Conservation (phyloP, 2,329 filamentous ascomycete species). For the Cytospora chrysosperma region DNA sequence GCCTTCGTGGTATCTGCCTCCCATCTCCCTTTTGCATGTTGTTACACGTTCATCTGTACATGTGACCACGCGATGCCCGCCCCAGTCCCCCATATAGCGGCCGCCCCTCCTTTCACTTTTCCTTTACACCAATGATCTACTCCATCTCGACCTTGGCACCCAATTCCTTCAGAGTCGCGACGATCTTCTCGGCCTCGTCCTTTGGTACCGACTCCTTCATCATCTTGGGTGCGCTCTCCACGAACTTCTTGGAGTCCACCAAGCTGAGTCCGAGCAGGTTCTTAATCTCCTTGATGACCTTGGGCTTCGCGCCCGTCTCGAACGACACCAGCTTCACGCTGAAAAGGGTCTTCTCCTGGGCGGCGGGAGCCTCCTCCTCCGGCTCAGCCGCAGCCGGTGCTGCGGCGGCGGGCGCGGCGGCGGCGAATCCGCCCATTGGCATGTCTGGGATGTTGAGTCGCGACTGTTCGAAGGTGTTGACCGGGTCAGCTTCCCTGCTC, state of each 20-base stretch:
- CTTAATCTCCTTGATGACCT: conserved; percentile 99
- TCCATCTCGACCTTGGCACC: conserved; percentile 91
- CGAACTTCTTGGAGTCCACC: conserved; percentile 99
- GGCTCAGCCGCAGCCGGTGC: conserved; percentile 72
- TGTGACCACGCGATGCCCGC: conserved; percentile 23
- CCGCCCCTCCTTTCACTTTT: conserved; percentile 20
- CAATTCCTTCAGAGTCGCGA: conserved; percentile 88
- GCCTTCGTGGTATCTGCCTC: neutral
- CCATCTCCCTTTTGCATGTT: conserved; percentile 30
- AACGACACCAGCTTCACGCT: conserved; percentile 91
- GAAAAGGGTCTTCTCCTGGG: conserved; percentile 97
- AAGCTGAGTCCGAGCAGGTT: conserved; percentile 88
- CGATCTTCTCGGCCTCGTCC: conserved; percentile 98
- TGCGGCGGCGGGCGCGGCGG: conserved; percentile 57
- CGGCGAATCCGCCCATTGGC: conserved; percentile 87
- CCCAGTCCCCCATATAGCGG: conserved; percentile 12
- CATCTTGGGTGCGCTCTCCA: conserved; percentile 94
- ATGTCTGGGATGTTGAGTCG: conserved; percentile 97
- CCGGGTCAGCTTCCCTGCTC: conserved; percentile 11
- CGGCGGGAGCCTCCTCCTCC: conserved; percentile 81
- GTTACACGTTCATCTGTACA: conserved; percentile 37
- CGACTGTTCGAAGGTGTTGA: conserved; percentile 52
- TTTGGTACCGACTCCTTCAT: conserved; percentile 99
- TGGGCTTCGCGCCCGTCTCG: conserved; percentile 87
- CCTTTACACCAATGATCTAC: conserved; percentile 47